phyloP scores from a whole-genome alignment of 2,329 filamentous ascomycete species.

The Oidium heveae region DNA sequence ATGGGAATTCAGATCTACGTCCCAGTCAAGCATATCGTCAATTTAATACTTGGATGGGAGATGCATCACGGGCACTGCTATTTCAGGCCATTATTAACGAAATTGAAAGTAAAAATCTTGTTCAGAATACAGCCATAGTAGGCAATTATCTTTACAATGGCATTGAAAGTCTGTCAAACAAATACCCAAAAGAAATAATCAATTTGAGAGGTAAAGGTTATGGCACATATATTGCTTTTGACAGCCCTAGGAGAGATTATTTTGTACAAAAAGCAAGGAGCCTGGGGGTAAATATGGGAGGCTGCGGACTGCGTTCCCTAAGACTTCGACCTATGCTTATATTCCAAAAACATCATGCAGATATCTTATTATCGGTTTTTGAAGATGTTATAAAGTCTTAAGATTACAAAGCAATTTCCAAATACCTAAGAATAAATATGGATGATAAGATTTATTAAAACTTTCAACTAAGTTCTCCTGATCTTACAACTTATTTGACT shows the following conservation, averaged over 20 bases:
- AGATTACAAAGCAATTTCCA: not conserved
- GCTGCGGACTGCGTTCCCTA: slow-evolving; percentile 43
- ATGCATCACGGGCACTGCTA: slow-evolving; percentile 50
- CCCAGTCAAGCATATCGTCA: slow-evolving; percentile 68
- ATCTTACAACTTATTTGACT: no score
- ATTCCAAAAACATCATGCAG: slow-evolving; percentile 72
- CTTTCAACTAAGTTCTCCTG: no score
- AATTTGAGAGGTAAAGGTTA: slow-evolving; percentile 57
- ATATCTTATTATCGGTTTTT: slow-evolving; percentile 54
- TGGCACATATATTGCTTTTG: slow-evolving; percentile 60
- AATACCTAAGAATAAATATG: no score
- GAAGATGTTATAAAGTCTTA: slow-evolving; percentile 26
- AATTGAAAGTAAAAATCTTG: slow-evolving; percentile 41
- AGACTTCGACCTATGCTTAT: slow-evolving; percentile 58
- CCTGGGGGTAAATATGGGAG: slow-evolving; percentile 53
- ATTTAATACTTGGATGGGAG: slow-evolving; percentile 77
- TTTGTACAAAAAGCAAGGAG: slow-evolving; percentile 47
- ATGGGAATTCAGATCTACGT: slow-evolving; percentile 43
- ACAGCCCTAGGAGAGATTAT: slow-evolving; percentile 41
- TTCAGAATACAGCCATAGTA: slow-evolving; percentile 32
- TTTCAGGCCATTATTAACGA: slow-evolving; percentile 58
- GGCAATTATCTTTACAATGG: slow-evolving; percentile 44
- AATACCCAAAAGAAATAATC: slow-evolving; percentile 42
- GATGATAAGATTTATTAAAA: no score
- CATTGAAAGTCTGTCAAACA: slow-evolving; percentile 33